Conservation (phyloP, 805 yeast genomes). For the Lachancea mirantina region DNA sequence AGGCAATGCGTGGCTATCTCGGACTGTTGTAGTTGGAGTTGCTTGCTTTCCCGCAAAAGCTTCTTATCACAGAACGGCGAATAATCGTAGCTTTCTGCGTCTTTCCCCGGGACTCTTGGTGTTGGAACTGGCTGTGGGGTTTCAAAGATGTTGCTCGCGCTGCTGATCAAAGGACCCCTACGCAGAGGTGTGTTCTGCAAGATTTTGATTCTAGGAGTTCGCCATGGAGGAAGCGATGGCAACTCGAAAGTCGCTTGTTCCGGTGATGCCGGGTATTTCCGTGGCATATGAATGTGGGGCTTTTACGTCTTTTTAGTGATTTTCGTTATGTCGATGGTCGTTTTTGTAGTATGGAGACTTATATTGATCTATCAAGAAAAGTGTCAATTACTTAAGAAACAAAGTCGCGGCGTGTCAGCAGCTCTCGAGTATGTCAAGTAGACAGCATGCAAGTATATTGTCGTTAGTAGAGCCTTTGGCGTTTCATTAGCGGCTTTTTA, state of each 20-base stretch:
- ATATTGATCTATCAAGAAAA: too few species aligned
- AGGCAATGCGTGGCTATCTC: constrained; percentile 28
- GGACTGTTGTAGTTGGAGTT: constrained; percentile 13
- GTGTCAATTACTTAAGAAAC: too few species aligned
- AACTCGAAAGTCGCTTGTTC: constrained; percentile 16
- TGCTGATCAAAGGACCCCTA: constrained; percentile 9
- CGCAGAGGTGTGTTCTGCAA: constrained; percentile 19
- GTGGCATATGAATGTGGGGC: constrained; percentile 1
- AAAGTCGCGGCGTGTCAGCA: too few species aligned
- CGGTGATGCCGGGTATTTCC: constrained; percentile 8
- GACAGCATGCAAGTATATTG: too few species aligned
- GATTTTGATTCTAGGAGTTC: constrained; percentile 15
- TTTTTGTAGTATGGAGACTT: neutral
- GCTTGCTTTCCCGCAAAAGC: constrained; percentile 20
- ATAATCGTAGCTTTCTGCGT: constrained; percentile 15
- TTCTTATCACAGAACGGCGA: constrained; percentile 19
- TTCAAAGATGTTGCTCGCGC: constrained; percentile 4
- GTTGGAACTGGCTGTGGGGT: neutral
- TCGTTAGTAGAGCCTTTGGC: too few species aligned
- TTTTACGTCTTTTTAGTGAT: neutral
- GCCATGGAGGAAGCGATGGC: constrained; percentile 28
- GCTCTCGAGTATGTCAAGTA: too few species aligned
- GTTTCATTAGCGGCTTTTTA: too few species aligned
- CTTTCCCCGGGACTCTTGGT: neutral
- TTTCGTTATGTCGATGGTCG: neutral